These are phyloP conservation scores for Neurospora africana DNA, from an alignment of 495 filamentous ascomycete species.

Conservation along the genomic window DNA sequence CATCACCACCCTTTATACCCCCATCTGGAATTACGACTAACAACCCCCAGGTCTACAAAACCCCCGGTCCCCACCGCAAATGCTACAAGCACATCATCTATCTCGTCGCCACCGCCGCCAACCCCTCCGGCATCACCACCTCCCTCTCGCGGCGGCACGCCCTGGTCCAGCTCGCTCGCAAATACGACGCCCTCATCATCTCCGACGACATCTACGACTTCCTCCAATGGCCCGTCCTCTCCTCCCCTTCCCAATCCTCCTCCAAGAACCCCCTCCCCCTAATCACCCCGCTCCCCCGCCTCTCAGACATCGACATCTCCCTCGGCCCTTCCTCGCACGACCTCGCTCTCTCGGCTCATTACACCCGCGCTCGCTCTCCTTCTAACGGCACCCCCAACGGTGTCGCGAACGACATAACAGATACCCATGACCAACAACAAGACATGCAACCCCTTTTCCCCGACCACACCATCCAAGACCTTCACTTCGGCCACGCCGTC, in stretches of 20 bases:
- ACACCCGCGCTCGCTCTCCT: not conserved
- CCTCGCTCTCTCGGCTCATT: not conserved
- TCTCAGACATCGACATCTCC: conserved; percentile 65
- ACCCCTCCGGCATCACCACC: conserved; percentile 70
- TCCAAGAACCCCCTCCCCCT: not conserved
- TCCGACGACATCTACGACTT: conserved; percentile 88
- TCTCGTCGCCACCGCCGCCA: conserved; percentile 69
- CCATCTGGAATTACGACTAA: not conserved
- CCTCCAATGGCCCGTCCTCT: conserved; percentile 53
- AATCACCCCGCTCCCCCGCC: conserved; percentile 41
- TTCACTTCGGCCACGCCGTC: conserved; percentile 60
- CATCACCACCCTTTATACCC: not conserved
- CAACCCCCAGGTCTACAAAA: conserved; percentile 20
- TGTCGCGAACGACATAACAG: too few species aligned
- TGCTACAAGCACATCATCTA: conserved; percentile 81
- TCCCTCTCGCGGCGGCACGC: conserved; percentile 46
- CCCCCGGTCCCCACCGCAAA: conserved; percentile 37
- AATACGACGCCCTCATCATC: conserved; percentile 68
- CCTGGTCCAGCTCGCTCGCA: conserved; percentile 58
- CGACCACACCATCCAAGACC: not conserved
- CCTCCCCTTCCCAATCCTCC: not conserved
- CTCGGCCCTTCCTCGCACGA: conserved; percentile 30
- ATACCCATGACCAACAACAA: not conserved
- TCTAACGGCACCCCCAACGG: not conserved
- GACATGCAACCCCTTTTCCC: not conserved